Evolutionary conservation across 2,329 filamentous ascomycete species (phyloP), one percentile per base, ranked within the genome.

Genomic region (Ceratocystis cubensis): DNA sequence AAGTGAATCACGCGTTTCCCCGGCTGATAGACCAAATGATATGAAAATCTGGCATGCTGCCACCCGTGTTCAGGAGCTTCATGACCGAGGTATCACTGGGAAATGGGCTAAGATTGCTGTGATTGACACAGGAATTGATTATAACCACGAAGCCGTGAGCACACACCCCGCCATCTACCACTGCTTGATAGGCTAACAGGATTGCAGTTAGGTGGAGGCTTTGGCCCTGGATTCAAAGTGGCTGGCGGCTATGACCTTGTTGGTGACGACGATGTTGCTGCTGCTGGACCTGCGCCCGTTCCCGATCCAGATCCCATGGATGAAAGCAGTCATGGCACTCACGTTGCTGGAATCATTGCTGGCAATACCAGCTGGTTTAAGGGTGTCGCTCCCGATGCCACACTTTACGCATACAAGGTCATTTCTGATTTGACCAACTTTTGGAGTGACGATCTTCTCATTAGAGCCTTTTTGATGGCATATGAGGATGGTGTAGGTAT

Each of bases 121-220:
- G 33, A 73, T 78, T 48, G 76, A 78, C 64, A 76, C 75, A 0
- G 76, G 76, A 0, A 71, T 78, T 33, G 75, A 77, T 63, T 78
- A 78, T 33, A 74, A 71, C 0, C 76, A 78, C 17, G 63, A 64
- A 10, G 68, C 68, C 48, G 65, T 66, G 44, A 66, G 65, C 62
- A 25, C 48, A 46, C 7, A 20, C 33, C 20, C 20, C 17, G 13
- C 3, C n/a, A 22, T 17, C 20, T 5, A 4, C 44, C 30, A 3
- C 2, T 57, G 28, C 30, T 44, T 20, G 6, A 22, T 25, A 61
- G 15, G n/a, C 64, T 65, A 61, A 59, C n/a, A 30, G 5, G 1
- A 15, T 46, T 17, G 15, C 63, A 76, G 75, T 74, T 77, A 22
- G 75, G 75, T 22, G 75, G 74, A 1, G 76, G 75, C 57, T 75